A percentile compares a stretch with the other conserved stretches of the same genome.
Evolutionary conservation across 75 land plant genomes (phyloP).

Genomic region (Sequoiadendron giganteum): DNA sequence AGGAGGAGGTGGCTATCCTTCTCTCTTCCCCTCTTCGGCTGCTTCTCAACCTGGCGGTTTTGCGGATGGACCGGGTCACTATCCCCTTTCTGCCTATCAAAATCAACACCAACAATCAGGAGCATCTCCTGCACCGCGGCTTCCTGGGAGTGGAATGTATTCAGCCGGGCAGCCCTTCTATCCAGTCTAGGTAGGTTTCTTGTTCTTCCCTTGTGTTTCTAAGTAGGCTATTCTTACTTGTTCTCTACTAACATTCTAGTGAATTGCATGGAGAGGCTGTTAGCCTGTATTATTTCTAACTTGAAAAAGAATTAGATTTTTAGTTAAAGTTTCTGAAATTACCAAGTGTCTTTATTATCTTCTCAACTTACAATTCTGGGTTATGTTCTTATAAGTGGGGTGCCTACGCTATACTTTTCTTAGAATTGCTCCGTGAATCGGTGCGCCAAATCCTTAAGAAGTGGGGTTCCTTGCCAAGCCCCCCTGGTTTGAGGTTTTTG

Average conservation of each 20-base stretch:
- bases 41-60: slow-evolving; percentile 37
- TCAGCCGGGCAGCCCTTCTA: slow-evolving; percentile 44
- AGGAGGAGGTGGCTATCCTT: slow-evolving; percentile 14
- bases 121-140: slow-evolving; percentile 45
- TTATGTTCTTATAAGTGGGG: too few relatives aligned
- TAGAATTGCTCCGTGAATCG: too few relatives aligned
- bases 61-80: slow-evolving; percentile 32
- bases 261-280: neutral
- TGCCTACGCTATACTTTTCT: too few relatives aligned
- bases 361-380: too few relatives aligned
- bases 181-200: neutral
- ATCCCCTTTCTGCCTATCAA: slow-evolving; percentile 31
- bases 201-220: neutral
- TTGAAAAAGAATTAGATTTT: neutral
- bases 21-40: slow-evolving; percentile 41
- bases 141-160: slow-evolving; percentile 47
- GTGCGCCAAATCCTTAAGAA: too few relatives aligned
- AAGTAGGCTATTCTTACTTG: neutral
- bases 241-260: neutral
- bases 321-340: too few relatives aligned
- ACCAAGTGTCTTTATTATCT: too few relatives aligned
- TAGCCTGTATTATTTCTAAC: neutral
- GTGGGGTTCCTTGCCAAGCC: too few relatives aligned
- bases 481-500: too few relatives aligned
- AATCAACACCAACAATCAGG: slow-evolving; percentile 33